Conservation (phyloP, 768 basidiomycete genomes). For the Mycena indigotica region DNA sequence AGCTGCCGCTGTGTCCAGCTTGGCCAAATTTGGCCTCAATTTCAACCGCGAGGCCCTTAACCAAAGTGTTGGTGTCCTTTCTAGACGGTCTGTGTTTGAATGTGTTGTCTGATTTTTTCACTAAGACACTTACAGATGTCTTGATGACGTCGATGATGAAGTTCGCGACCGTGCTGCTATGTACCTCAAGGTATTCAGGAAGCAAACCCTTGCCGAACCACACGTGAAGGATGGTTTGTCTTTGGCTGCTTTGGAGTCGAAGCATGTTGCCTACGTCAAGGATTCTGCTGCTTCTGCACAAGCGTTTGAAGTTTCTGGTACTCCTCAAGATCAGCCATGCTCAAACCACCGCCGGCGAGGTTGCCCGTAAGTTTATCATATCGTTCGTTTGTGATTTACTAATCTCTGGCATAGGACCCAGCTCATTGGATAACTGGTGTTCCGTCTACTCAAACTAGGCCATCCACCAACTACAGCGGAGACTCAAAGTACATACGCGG, state of each 20-base stretch:
- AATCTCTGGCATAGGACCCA: constrained; percentile 54
- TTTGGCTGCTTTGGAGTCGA: constrained; percentile 83
- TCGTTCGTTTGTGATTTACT: constrained; percentile 1
- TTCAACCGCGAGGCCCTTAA: constrained; percentile 75
- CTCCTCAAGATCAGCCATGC: constrained; percentile 95
- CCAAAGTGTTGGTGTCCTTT: constrained; percentile 83
- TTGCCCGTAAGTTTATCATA: constrained; percentile 56
- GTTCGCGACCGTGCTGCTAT: constrained; percentile 96
- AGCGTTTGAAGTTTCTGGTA: constrained; percentile 80
- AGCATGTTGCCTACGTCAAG: constrained; percentile 91
- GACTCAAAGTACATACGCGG: constrained; percentile 82
- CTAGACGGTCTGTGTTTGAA: constrained; percentile 66
- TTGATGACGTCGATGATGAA: constrained; percentile 99
- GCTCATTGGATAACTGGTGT: constrained; percentile 79
- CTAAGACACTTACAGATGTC: constrained; percentile 58
- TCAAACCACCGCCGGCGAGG: constrained; percentile 88
- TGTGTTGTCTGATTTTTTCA: constrained; percentile 5
- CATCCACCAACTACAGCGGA: constrained; percentile 82
- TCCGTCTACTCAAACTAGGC: constrained; percentile 59
- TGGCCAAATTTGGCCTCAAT: constrained; percentile 97
- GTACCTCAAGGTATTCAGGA: constrained; percentile 84
- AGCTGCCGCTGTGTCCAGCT: constrained; percentile 92
- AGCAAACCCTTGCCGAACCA: constrained; percentile 74
- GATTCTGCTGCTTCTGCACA: constrained; percentile 69
- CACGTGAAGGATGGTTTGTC: constrained; percentile 99